phyloP scores from a whole-genome alignment of 768 basidiomycete genomes.

The Collybia sp. region DNA sequence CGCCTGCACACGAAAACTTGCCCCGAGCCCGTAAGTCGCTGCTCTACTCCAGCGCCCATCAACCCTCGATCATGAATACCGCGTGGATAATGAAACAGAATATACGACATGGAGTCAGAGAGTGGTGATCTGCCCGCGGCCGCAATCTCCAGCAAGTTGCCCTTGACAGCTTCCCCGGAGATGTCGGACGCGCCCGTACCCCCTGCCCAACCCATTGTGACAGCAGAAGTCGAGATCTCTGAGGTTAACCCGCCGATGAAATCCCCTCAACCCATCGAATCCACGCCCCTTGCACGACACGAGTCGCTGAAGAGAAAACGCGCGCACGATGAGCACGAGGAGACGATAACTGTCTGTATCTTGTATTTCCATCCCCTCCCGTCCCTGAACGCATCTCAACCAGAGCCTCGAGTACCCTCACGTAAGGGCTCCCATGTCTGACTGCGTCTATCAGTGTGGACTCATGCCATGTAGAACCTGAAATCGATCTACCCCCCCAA shows the following conservation, averaged over 20 bases:
- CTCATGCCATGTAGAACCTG: conserved; percentile 32
- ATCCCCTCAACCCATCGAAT: neutral
- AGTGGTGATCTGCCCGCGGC: too few relatives aligned
- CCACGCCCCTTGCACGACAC: conserved; percentile 1
- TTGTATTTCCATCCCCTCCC: conserved; percentile 1
- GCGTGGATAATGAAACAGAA: too few relatives aligned
- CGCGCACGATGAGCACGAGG: conserved; percentile 17
- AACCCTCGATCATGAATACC: neutral
- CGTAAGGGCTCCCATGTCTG: conserved; percentile 20
- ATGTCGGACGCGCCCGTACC: neutral
- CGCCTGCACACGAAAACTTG: conserved; percentile 42
- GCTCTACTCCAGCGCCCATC: neutral
- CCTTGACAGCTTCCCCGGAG: neutral
- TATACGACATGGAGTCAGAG: too few relatives aligned
- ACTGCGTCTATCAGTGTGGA: neutral
- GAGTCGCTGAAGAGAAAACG: conserved; percentile 25
- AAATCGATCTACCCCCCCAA: conserved; percentile 39
- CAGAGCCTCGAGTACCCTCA: conserved; percentile 39
- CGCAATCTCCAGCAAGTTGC: neutral
- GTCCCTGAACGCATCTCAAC: conserved; percentile 7
- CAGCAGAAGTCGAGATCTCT: neutral
- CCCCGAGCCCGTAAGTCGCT: conserved; percentile 22
- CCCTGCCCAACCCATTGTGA: too few relatives aligned
- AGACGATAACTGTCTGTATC: conserved; percentile 12
- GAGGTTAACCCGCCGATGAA: neutral